Evolutionary conservation across 1,284 basidiomycete species (phyloP), one percentile per base, ranked within the genome.

Genomic region (Ganoderma boninense): DNA sequence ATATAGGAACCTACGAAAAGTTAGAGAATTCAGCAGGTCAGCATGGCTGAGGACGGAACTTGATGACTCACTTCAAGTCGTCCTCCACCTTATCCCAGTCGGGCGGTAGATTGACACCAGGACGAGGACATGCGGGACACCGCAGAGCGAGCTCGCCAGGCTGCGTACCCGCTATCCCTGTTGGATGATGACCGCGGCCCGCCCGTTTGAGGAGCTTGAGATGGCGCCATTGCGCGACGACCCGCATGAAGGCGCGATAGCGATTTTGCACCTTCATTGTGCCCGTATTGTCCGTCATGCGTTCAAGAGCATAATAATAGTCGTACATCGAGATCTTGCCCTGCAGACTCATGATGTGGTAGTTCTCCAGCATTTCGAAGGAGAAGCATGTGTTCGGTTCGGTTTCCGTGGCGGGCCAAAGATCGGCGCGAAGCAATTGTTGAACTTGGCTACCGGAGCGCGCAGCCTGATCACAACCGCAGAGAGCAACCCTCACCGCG

Each of bases 41-140:
- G 40, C 40, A 42, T 42, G n/a, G n/a, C n/a, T n/a, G n/a, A n/a
- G n/a, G n/a, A n/a, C n/a, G n/a, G n/a, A 42, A 42, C 40, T 7
- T 7, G 13, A 42, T 6, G 7, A 42, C 40, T 6, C 32, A 66
- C 65, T 67, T 64, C 13, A 61, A 66, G 4, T 67, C 65, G 38
- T 70, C 65, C 0, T 56, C 42, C 2, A 62, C 66, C 0, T 6
- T 56, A 11, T 74, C 35, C 80, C 80, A 82, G n/a, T 72, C 71
- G 1, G 72, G 54, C 0, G 80, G 80, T 2, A 82, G 69, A 69
- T 82, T 82, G 23, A 76, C 62, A 0, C 71, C 76, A 0, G 74
- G 77, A 8, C 73, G 73, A 2, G 80, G 80, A 69, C 80, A 82
- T 1, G 79, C 79, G 4, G 74, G 75, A 62, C 80, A 81, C 1